Base-by-base conservation (phyloP, 2,329 filamentous ascomycete genomes). In the Zymoseptoria ardabiliae region DNA sequence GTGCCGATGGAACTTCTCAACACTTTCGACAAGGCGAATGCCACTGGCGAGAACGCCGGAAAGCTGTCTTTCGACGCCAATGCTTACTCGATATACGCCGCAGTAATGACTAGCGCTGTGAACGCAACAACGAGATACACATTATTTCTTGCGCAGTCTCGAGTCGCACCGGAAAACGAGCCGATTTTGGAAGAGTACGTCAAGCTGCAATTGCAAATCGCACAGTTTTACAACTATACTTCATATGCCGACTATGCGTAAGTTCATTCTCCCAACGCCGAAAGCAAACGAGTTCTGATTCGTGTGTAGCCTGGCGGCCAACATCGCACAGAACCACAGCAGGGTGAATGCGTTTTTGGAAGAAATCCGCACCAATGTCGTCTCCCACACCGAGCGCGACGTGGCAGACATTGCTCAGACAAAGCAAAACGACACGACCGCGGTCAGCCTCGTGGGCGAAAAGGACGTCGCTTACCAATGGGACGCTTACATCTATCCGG, bases 401-500 rank as follows among this genome's bases (percentile, higher is more conserved):
- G 35, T 45, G 17, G 35, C 35, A 17, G 35, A 45, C 4, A 45
- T 45, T 45, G 35, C 35, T n/a, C 35, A 45, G 6, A 17, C 17
- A n/a, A 45, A 45, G 35, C 13, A 45, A 4, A 45, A 45, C 13
- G 35, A 45, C 35, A 45, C 35, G 35, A 45, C 35, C 17, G 35
- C 35, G 6, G 35, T 45, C 17, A 45, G 35, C 6, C 35, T 45
- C 1, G 35, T 45, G 35, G 35, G 35, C 35, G 35, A 45, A n/a
- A 45, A 13, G 35, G 35, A 45, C 17, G 11, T 45, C 35, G 35
- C 35, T 7, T 45, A 45, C 35, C 35, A 45, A 45, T 45, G 35
- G 35, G 35, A 45, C 35, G 13, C 6, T 45, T 45, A 17, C 11
- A 45, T 17, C 35, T 45, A 45, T n/a, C 35, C 79, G 84, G 58